These are phyloP conservation scores for Penicillium sp. DNA, from an alignment of 2,329 filamentous ascomycete genomes.

Conservation along the genomic window DNA sequence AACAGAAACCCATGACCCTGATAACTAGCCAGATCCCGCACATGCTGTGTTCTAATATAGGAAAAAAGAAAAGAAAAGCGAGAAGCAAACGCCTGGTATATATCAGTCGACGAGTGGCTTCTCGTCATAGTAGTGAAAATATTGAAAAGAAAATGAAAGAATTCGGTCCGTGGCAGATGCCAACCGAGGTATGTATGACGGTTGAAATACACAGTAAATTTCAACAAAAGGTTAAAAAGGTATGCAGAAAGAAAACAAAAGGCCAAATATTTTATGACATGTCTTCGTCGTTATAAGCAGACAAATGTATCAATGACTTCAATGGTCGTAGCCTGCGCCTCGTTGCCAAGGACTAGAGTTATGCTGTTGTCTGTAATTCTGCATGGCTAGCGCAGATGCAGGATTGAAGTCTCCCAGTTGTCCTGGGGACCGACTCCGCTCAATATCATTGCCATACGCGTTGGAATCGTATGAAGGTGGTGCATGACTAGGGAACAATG, in stretches of 20 bases:
- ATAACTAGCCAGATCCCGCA: conserved; percentile 8
- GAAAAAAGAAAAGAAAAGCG: conserved; percentile 14
- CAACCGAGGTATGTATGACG: background rate
- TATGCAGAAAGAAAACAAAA: conserved; percentile 11
- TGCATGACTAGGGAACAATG: conserved; percentile 45
- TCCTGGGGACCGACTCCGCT: conserved; percentile 8
- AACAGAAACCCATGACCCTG: background rate
- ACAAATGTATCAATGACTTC: conserved; percentile 21
- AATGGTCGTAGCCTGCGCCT: conserved; percentile 62
- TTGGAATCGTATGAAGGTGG: conserved; percentile 32
- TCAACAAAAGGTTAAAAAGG: background rate
- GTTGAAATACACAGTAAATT: background rate
- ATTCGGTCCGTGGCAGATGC: conserved; percentile 22
- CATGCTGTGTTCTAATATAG: conserved; percentile 11
- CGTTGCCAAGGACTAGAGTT: conserved; percentile 62
- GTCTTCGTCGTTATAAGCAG: conserved; percentile 34
- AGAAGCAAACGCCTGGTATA: conserved; percentile 13
- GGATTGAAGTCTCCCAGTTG: conserved; percentile 24
- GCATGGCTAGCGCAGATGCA: conserved; percentile 24
- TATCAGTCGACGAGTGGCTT: conserved; percentile 8
- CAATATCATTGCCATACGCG: conserved; percentile 6
- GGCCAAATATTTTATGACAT: conserved; percentile 23
- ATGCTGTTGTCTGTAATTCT: conserved; percentile 45
- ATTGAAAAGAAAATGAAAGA: background rate
- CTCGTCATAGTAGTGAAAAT: background rate